Conservation (phyloP, 345 rosid genomes). For the Populus tremula region DNA sequence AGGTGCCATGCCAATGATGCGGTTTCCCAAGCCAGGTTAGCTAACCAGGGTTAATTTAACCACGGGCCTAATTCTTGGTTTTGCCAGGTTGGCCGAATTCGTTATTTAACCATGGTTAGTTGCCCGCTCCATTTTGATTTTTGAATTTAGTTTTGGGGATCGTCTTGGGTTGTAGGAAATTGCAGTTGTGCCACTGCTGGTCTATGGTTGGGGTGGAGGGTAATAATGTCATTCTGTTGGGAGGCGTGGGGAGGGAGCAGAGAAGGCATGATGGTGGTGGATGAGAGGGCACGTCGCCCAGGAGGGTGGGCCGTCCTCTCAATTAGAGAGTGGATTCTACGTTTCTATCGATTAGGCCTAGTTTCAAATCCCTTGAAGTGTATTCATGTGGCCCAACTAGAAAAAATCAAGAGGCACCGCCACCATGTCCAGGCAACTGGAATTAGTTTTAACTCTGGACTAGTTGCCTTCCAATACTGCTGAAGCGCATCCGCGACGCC, state of each 20-base stretch:
- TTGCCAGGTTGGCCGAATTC: background rate
- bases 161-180: background rate
- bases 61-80: background rate
- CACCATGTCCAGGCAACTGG: background rate
- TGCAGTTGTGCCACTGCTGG: background rate
- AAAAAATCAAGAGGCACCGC: background rate
- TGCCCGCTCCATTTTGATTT: slow-evolving; percentile 24
- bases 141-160: background rate
- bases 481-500: too few species aligned
- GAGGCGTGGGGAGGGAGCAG: background rate
- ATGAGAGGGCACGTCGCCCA: too few species aligned
- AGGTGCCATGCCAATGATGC: too few species aligned
- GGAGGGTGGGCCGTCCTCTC: background rate
- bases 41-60: too few species aligned
- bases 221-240: background rate
- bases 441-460: too few species aligned
- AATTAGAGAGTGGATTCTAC: background rate
- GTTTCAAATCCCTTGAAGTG: too few species aligned
- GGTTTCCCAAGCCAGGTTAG: too few species aligned
- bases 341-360: slow-evolving; percentile 1
- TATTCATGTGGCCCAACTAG: background rate
- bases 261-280: background rate
- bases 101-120: slow-evolving; percentile 23
- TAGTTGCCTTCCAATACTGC: too few species aligned
- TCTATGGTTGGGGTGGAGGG: background rate